phyloP scores from a whole-genome alignment of 768 basidiomycete species.

The Podaxis rugospora region DNA sequence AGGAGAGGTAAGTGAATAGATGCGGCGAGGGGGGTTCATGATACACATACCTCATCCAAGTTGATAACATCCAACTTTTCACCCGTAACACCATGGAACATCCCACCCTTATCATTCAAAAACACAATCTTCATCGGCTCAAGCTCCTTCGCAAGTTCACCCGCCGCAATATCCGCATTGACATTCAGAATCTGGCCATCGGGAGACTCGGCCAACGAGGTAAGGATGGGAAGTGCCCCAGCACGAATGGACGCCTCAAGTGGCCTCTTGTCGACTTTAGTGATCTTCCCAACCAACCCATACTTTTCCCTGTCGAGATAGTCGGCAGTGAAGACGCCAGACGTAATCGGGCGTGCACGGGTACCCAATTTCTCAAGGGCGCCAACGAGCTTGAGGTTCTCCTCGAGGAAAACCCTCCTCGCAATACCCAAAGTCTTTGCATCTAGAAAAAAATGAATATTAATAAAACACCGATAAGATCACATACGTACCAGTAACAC shows the following conservation, averaged over 20 bases:
- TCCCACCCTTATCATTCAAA: slow-evolving; percentile 95
- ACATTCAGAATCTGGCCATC: slow-evolving; percentile 99
- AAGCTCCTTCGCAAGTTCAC: slow-evolving; percentile 95
- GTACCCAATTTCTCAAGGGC: slow-evolving; percentile 94
- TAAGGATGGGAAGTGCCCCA: slow-evolving; percentile 93
- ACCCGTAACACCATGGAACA: slow-evolving; percentile 96
- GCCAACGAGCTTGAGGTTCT: slow-evolving; percentile 91
- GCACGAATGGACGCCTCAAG: slow-evolving; percentile 96
- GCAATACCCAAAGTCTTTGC: slow-evolving; percentile 93
- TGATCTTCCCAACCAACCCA: slow-evolving; percentile 93
- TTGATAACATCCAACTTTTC: slow-evolving; percentile 97
- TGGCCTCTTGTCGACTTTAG: slow-evolving; percentile 91
- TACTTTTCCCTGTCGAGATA: slow-evolving; percentile 95
- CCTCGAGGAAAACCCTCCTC: slow-evolving; percentile 93
- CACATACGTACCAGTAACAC: slow-evolving; percentile 75
- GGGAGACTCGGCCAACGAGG: slow-evolving; percentile 87
- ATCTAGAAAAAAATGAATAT: slow-evolving; percentile 40
- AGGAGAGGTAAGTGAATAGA: not conserved
- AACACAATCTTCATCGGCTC: slow-evolving; percentile 99
- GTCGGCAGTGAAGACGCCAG: slow-evolving; percentile 96
- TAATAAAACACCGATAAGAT: slow-evolving; percentile 5
- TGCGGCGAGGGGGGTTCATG: not conserved
- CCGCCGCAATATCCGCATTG: slow-evolving; percentile 97
- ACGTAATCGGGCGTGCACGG: slow-evolving; percentile 95
- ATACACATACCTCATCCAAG: slow-evolving; percentile 75